phyloP scores from a whole-genome alignment of 2,329 filamentous ascomycete species.

The Fusarium compactum region DNA sequence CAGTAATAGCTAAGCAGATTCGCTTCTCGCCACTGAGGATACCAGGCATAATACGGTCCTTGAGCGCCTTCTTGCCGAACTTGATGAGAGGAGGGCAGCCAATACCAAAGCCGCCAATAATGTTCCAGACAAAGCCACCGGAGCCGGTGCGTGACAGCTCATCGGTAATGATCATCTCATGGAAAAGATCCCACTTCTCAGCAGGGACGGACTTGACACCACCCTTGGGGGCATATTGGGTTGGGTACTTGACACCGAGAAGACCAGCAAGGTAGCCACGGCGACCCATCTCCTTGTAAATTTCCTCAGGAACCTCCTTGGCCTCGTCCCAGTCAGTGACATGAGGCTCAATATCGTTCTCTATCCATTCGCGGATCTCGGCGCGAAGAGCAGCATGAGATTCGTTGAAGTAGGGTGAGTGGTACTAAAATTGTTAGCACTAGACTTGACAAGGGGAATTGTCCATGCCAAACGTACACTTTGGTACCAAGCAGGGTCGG shows the following conservation, averaged over 20 bases:
- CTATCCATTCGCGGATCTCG: slow-evolving; percentile 93
- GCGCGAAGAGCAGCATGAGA: slow-evolving; percentile 89
- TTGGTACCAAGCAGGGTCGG: slow-evolving; percentile 95
- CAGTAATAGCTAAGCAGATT: slow-evolving; percentile 97
- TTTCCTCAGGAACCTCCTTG: slow-evolving; percentile 85
- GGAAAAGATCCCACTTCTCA: slow-evolving; percentile 98
- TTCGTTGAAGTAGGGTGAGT: slow-evolving; percentile 97
- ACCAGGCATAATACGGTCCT: slow-evolving; percentile 88
- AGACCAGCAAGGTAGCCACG: slow-evolving; percentile 94
- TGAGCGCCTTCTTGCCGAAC: slow-evolving; percentile 86
- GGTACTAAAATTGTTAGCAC: slow-evolving; percentile 71
- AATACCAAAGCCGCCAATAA: slow-evolving; percentile 96
- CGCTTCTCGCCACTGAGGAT: slow-evolving; percentile 94
- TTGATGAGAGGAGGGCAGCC: slow-evolving; percentile 92
- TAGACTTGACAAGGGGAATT: background rate
- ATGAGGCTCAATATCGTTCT: slow-evolving; percentile 87
- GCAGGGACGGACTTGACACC: slow-evolving; percentile 81
- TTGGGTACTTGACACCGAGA: slow-evolving; percentile 85
- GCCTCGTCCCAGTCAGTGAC: slow-evolving; percentile 98
- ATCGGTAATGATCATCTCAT: slow-evolving; percentile 95
- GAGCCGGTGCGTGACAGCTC: slow-evolving; percentile 90
- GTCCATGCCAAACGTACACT: slow-evolving; percentile 69
- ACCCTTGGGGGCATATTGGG: slow-evolving; percentile 74
- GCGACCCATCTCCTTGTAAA: slow-evolving; percentile 96
- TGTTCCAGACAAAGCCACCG: slow-evolving; percentile 95